A percentile compares a stretch with the other conserved stretches of the same genome.
These are phyloP conservation scores for Coelastrella sp. DNA, from an alignment of 139 green algal genomes.

Conservation along the genomic window DNA sequence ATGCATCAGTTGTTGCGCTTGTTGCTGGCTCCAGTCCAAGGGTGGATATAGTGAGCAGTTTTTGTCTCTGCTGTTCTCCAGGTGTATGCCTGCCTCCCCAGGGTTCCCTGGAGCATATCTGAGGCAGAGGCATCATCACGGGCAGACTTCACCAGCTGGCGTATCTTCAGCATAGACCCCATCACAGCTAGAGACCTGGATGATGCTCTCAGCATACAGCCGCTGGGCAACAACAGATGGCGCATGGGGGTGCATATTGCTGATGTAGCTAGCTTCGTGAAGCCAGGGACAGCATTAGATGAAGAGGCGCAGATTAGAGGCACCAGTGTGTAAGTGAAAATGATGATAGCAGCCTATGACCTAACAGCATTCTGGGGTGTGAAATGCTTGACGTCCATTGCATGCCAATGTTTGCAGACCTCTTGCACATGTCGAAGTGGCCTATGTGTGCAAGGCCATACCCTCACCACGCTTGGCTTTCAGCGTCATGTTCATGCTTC, in stretches of 20 bases:
- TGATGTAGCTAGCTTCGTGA: conserved; percentile 89
- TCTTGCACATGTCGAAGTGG: no score
- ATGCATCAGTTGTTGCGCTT: no score
- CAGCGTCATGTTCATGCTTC: no score
- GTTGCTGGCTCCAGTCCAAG: no score
- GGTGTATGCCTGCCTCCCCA: conserved; percentile 82
- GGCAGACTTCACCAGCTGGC: conserved; percentile 75
- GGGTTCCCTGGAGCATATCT: conserved; percentile 80
- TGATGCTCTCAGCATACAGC: conserved; percentile 82
- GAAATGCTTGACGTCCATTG: neutral
- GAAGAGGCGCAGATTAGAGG: conserved; percentile 69
- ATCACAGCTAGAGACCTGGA: conserved; percentile 87
- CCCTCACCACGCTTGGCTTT: no score
- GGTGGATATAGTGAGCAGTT: neutral
- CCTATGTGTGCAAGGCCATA: no score
- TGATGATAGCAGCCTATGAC: neutral
- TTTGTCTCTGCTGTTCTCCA: neutral
- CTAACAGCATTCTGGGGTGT: neutral
- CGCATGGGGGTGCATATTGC: conserved; percentile 93
- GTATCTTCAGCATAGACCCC: conserved; percentile 90
- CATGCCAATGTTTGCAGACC: neutral
- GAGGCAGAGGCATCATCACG: conserved; percentile 71
- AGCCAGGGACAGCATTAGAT: conserved; percentile 81
- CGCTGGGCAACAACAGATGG: conserved; percentile 44
- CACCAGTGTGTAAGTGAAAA: conserved; percentile 69